Base-by-base conservation (phyloP, 2,329 filamentous ascomycete species). In the Rhynchosporium graminicola region DNA sequence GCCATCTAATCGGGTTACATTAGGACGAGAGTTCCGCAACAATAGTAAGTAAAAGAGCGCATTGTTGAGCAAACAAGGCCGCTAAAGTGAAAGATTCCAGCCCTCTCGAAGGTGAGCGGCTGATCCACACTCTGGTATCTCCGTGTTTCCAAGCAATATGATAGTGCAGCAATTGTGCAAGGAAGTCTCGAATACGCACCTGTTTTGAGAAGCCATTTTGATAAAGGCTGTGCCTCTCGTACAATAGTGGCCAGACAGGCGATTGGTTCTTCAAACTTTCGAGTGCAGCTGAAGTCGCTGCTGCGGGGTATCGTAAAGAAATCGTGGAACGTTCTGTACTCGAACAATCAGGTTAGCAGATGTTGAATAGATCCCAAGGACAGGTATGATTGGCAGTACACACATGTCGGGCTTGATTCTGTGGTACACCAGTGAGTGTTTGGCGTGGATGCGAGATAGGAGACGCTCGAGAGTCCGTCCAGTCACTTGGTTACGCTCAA, bases 141-240 rank as follows among this genome's bases (percentile, higher is more conserved):
- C 66, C 62, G 68, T 68, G 68, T 71, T 69, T 70, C 67, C 64
- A 68, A 52, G 54, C 36, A 60, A 43, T 68, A 67, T 65, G 62
- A 65, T 65, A 67, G 54, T 50, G 60, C 45, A 57, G 38, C 61
- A 66, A 66, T 64, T 66, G 66, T 68, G 65, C 67, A 64, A 63
- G 61, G 43, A 63, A 60, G 5, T 28, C 4, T 10, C 20, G 57
- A 46, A 31, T 45, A 65, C 71, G 46, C 69, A 74, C 72, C 68
- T 73, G 48, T 74, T 69, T 68, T 72, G 72, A 54, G 70, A 70
- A 65, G 70, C 68, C 72, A 74, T 74, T 58, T 66, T 71, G 51
- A 63, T 60, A 46, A 60, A 52, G 61, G 59, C 33, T 63, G 59
- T 20, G 20, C 20, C 20, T 20, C 20, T 20, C 20, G 20, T 62